Evolutionary conservation across 176 grass and related monocot genomes (phyloP).

Genomic region (Tillandsia fasciculata): DNA sequence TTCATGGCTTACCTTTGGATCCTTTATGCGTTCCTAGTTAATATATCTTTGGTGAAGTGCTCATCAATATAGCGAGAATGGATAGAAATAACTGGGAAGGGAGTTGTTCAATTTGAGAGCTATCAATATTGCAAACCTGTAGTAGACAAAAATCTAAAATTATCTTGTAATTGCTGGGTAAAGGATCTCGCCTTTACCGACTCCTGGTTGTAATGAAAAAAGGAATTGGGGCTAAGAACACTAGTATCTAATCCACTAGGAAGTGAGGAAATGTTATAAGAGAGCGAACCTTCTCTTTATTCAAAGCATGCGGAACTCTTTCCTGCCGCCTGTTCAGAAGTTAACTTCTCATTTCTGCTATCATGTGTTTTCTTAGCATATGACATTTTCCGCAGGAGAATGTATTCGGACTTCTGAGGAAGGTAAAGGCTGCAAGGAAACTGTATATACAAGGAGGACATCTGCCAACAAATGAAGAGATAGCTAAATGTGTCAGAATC

Average conservation of each 20-base stretch:
- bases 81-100: background rate
- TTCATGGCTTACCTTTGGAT: background rate
- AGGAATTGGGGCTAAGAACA: too few species aligned
- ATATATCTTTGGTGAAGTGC: background rate
- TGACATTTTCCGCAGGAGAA: slow-evolving; percentile 38
- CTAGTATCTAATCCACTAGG: too few species aligned
- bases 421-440: slow-evolving; percentile 50
- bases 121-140: background rate
- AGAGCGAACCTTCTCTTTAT: too few species aligned
- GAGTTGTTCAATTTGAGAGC: background rate
- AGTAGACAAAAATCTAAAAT: too few species aligned
- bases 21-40: background rate
- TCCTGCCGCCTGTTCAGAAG: background rate
- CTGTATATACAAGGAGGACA: slow-evolving; percentile 59
- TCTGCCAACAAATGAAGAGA: slow-evolving; percentile 44
- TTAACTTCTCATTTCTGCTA: background rate
- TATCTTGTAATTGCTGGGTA: too few species aligned
- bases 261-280: too few species aligned
- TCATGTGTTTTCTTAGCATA: background rate
- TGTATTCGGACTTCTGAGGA: slow-evolving; percentile 54
- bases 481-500: slow-evolving; percentile 59
- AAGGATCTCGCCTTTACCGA: too few species aligned
- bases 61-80: background rate
- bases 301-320: background rate
- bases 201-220: too few species aligned